phyloP scores from a whole-genome alignment of 306 rosid species.

The Castanea crenata region DNA sequence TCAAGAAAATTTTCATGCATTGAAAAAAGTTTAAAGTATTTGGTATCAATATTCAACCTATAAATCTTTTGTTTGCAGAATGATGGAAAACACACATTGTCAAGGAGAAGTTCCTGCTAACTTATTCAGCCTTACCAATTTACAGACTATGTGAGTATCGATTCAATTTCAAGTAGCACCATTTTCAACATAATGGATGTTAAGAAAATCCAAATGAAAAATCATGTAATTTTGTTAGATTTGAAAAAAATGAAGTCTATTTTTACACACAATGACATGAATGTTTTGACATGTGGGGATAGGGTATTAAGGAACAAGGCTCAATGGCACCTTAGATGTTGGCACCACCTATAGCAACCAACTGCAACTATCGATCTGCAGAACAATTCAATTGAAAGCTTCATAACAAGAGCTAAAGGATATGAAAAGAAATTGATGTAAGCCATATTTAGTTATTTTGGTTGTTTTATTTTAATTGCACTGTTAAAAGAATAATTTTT shows the following conservation, averaged over 20 bases:
- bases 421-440: constrained; percentile 13
- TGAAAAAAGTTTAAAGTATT: no score
- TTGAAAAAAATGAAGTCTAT: not conserved
- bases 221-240: no score
- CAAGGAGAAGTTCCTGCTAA: no score
- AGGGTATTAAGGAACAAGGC: constrained; percentile 32
- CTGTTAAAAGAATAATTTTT: not conserved
- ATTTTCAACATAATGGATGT: not conserved
- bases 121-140: constrained; percentile 17
- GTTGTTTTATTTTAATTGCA: not conserved
- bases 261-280: not conserved
- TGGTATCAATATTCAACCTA: no score
- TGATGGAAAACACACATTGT: no score
- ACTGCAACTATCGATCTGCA: constrained; percentile 23
- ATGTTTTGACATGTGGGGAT: not conserved
- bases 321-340: constrained; percentile 29
- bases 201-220: not conserved
- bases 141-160: constrained; percentile 30
- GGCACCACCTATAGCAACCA: not conserved
- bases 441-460: no score
- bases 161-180: not conserved
- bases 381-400: constrained; percentile 5
- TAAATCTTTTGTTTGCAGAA: not conserved
- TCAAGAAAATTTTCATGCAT: no score
- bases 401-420: no score